Percentiles rank a stretch among this genome's conserved stretches.
phyloP scores from a whole-genome alignment of 2,329 filamentous ascomycete genomes.

The Tolypocladium album region DNA sequence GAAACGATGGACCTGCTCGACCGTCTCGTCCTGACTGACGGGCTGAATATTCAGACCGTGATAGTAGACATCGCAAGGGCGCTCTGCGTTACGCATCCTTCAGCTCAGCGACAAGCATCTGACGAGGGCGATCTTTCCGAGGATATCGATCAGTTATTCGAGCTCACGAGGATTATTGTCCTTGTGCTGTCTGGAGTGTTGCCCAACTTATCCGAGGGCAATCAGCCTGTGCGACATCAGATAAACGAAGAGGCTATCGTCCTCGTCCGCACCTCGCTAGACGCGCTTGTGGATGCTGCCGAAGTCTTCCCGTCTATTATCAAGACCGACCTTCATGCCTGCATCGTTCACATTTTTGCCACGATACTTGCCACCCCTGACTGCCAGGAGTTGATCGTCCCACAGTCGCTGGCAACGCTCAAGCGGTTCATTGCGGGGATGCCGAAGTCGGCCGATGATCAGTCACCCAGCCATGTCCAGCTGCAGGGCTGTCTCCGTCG shows the following conservation, averaged over 20 bases:
- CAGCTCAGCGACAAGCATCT: slow-evolving; percentile 47
- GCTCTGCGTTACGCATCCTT: slow-evolving; percentile 83
- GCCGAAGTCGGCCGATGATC: slow-evolving; percentile 34
- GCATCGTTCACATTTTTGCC: slow-evolving; percentile 92
- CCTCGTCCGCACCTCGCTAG: slow-evolving; percentile 69
- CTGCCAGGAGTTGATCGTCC: slow-evolving; percentile 82
- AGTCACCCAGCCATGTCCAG: slow-evolving; percentile 51
- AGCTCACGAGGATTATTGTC: slow-evolving; percentile 91
- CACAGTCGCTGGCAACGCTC: slow-evolving; percentile 81
- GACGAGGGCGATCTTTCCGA: slow-evolving; percentile 78
- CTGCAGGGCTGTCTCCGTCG: slow-evolving; percentile 72
- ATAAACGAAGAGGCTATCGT: slow-evolving; percentile 80
- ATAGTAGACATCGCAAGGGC: slow-evolving; percentile 92
- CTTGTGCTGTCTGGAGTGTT: slow-evolving; percentile 80
- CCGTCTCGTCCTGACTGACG: slow-evolving; percentile 83
- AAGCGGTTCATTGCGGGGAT: slow-evolving; percentile 81
- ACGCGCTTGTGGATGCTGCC: slow-evolving; percentile 85
- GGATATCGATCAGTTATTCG: slow-evolving; percentile 96
- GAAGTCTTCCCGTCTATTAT: slow-evolving; percentile 95
- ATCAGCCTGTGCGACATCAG: slow-evolving; percentile 57
- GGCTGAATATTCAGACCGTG: slow-evolving; percentile 75
- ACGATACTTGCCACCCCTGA: slow-evolving; percentile 76
- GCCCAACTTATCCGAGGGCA: slow-evolving; percentile 65
- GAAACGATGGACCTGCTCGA: slow-evolving; percentile 96
- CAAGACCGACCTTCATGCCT: slow-evolving; percentile 90